Evolutionary conservation across 2,329 filamentous ascomycete genomes (phyloP), one percentile per base, ranked within the genome.

Genomic region (Colletotrichum lupini): DNA sequence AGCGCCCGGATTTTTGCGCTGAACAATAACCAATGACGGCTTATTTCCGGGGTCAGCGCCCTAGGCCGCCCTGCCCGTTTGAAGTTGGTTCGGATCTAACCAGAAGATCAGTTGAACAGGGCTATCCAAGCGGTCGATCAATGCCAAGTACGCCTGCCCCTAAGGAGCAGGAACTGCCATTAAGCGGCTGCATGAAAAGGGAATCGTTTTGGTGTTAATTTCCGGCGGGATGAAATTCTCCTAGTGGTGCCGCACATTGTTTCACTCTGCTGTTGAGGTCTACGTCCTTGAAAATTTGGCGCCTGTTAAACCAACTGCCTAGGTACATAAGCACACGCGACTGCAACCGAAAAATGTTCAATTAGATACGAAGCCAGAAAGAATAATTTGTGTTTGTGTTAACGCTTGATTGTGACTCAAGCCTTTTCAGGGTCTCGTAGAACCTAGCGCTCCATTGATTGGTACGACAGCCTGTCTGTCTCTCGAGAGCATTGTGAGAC

Each of bases 381-480:
- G 30, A 0, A 11, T 32, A 32, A 1, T 9, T 11, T 8, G 2
- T 32, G 2, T 32, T 32, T 32, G 30, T 1, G 30, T 32, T 32
- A 32, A 2, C 3, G 11, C 2, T 11, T 32, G 30, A 32, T 32
- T 9, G 2, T 11, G 30, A 32, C 35, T 37, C 35, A 5, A 37
- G 35, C 2, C 12, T 14, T 5, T 12, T 37, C 35, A 37, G 12
- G 12, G 35, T 32, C 8, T 32, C 9, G 11, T 12, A 35, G 32
- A 12, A 12, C 32, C 11, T 35, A 12, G 11, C 32, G 32, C 32
- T 12, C 11, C 32, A 5, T 35, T 5, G 30, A 5, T 35, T 5
- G 30, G 2, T 7, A 1, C 32, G 11, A 12, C 0, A 12, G 32
- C 32, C 11, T 35, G 11, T 1, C 11, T 12, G 4, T 12, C 1